Evolutionary conservation across 2,329 filamentous ascomycete species (phyloP), one percentile per base, ranked within the genome.

Genomic region (Thyridium curvatum): DNA sequence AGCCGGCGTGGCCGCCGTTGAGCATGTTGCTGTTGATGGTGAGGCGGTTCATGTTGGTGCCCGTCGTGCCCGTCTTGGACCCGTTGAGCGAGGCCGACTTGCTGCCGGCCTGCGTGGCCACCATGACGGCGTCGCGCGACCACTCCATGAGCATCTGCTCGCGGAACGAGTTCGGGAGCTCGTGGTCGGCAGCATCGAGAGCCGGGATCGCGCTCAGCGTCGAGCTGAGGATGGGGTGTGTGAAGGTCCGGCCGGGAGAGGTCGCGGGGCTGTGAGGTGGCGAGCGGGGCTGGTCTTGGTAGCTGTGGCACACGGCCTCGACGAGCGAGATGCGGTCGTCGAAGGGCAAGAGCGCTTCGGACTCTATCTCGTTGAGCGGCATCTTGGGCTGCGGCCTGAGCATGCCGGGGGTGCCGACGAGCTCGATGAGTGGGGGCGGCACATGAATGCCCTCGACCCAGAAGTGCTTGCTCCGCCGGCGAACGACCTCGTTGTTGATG

Each of bases 121-220:
- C 75, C 38, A 93, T 66, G 26, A 84, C 85, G 12, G 69, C 64
- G 16, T 94, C 89, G 53, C 82, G 81, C 30, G 79, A 84, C 91
- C 91, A 96, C 35, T 86, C 77, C 15, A 76, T 69, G 41, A 88
- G 65, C 75, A 96, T 86, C 48, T 86, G 76, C 45, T 93, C 86
- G 47, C 74, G 79, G 49, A 88, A 77, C 18, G 68, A 71, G 13
- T 66, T 58, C 0, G 88, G 84, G 3, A 95, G 66, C 41, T 82
- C 72, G n/a, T 64, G 60, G 29, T 71, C 66, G 4, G 54, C 52
- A 16, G 54, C 52, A 16, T 67, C 56, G 38, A 56, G 43, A 2
- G 60, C 53, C 8, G 63, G 62, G 39, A 52, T 64, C 18, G 54
- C 55, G 54, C 52, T 68, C 48, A 68, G 57, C 44, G 54, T 66